A percentile compares a stretch with the other conserved stretches of the same genome.
Evolutionary conservation across 2,329 filamentous ascomycete species (phyloP).

Genomic region (Clarireedia homoeocarpa): DNA sequence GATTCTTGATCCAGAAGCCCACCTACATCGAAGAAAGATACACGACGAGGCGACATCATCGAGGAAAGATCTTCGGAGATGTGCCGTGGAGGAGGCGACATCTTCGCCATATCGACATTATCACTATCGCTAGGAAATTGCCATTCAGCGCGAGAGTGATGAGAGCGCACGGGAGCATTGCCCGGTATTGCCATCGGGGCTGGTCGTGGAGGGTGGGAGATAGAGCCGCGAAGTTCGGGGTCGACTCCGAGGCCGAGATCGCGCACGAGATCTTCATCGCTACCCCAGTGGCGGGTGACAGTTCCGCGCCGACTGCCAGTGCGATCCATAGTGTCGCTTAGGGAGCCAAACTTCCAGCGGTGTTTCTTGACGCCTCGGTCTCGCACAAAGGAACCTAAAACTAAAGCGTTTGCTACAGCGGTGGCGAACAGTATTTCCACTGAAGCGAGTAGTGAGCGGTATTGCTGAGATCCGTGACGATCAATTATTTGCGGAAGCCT

Average conservation of each 20-base stretch:
- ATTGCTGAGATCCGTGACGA: constrained; percentile 68
- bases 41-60: constrained; percentile 43
- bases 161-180: constrained; percentile 19
- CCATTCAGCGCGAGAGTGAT: constrained; percentile 20
- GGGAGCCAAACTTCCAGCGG: constrained; percentile 61
- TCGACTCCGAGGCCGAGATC: constrained; percentile 66
- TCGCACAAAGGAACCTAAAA: constrained; percentile 86
- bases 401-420: constrained; percentile 77
- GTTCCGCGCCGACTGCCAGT: constrained; percentile 35
- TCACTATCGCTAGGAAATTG: constrained; percentile 31
- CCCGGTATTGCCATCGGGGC: constrained; percentile 27
- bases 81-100: constrained; percentile 15
- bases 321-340: constrained; percentile 55
- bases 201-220: constrained; percentile 19
- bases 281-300: constrained; percentile 65
- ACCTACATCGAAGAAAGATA: constrained; percentile 82
- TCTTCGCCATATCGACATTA: constrained; percentile 35
- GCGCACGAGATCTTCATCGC: constrained; percentile 82
- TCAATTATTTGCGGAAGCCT: constrained; percentile 72
- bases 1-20: constrained; percentile 56
- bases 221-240: constrained; percentile 39
- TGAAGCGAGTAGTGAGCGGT: constrained; percentile 81
- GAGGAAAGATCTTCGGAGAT: constrained; percentile 26
- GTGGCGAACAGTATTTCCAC: constrained; percentile 86
- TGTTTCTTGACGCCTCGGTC: constrained; percentile 86